phyloP scores from a whole-genome alignment of 495 filamentous ascomycete genomes.

The Pyrenula massariospora region DNA sequence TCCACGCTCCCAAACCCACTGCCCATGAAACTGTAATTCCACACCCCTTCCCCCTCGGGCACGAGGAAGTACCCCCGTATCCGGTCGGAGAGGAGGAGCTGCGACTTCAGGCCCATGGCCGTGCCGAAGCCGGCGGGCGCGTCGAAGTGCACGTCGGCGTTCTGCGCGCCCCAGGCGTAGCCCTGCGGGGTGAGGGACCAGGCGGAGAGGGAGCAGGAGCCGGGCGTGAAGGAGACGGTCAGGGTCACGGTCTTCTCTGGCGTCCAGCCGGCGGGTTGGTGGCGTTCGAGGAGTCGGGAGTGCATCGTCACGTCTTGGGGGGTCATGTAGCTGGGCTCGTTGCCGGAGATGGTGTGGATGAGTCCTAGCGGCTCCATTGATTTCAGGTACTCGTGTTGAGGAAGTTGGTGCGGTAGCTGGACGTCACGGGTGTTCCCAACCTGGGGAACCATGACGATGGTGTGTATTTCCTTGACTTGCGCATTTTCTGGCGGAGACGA shows the following conservation, averaged over 20 bases:
- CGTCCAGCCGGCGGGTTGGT: conserved; percentile 60
- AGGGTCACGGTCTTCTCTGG: conserved; percentile 85
- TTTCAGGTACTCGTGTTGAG: conserved; percentile 84
- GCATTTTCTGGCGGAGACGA: conserved; percentile 87
- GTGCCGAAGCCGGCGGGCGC: conserved; percentile 90
- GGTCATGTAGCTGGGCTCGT: conserved; percentile 92
- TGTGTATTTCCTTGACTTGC: conserved; percentile 90
- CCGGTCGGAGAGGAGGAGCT: conserved; percentile 81
- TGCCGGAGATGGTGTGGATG: conserved; percentile 91
- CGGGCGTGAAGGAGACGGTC: conserved; percentile 97
- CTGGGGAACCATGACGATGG: conserved; percentile 95
- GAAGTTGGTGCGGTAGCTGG: conserved; percentile 81
- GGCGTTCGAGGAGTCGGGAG: conserved; percentile 71
- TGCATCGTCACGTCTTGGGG: conserved; percentile 90
- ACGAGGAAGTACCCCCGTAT: conserved; percentile 93
- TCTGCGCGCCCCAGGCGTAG: conserved; percentile 96
- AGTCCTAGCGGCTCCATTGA: conserved; percentile 85
- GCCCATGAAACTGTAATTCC: conserved; percentile 99
- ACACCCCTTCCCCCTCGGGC: conserved; percentile 70
- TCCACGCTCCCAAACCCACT: conserved; percentile 74
- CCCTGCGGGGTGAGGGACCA: conserved; percentile 85
- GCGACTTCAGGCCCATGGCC: conserved; percentile 88
- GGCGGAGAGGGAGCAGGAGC: conserved; percentile 86
- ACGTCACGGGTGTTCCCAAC: conserved; percentile 88
- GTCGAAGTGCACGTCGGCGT: conserved; percentile 83